Conservation (phyloP, 2,329 filamentous ascomycete species). For the Periconia digitata region DNA sequence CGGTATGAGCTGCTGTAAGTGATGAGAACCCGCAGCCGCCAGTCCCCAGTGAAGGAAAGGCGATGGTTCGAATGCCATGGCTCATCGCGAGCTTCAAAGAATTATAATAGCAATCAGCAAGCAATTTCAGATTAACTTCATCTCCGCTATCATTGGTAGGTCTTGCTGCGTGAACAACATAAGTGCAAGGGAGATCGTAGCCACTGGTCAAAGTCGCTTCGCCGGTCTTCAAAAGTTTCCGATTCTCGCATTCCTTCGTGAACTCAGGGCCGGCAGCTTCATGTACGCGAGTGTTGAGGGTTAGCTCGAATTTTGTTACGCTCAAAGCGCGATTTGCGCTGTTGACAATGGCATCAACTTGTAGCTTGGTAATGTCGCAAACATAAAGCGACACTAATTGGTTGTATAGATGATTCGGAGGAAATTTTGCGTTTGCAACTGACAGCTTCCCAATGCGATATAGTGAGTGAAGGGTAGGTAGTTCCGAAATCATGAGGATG, state of each 20-base stretch:
- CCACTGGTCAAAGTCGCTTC: conserved; percentile 29
- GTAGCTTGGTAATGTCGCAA: conserved; percentile 34
- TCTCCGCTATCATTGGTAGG: conserved; percentile 9
- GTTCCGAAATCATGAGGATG: conserved; percentile 17
- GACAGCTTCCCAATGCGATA: conserved; percentile 27
- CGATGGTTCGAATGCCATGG: conserved; percentile 29
- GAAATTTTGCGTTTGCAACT: conserved; percentile 29
- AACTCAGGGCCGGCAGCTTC: conserved; percentile 32
- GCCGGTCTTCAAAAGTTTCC: conserved; percentile 20
- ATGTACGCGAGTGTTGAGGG: conserved; percentile 29
- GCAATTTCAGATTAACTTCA: conserved; percentile 13
- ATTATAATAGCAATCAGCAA: conserved; percentile 36
- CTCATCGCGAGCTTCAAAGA: conserved; percentile 24
- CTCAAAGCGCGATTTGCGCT: conserved; percentile 23
- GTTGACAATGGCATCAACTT: conserved; percentile 40
- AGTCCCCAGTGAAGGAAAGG: conserved; percentile 36
- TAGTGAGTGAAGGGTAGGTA: conserved; percentile 29
- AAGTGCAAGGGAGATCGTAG: conserved; percentile 27
- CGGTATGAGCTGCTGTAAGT: conserved; percentile 32
- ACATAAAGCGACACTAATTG: conserved; percentile 30
- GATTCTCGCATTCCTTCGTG: conserved; percentile 19
- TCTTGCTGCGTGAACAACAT: conserved; percentile 35
- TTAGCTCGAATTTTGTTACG: conserved; percentile 9
- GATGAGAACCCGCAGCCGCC: conserved; percentile 36
- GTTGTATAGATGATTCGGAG: conserved; percentile 34